phyloP scores from a whole-genome alignment of 768 basidiomycete species.

The Xerocomellus intermedius region DNA sequence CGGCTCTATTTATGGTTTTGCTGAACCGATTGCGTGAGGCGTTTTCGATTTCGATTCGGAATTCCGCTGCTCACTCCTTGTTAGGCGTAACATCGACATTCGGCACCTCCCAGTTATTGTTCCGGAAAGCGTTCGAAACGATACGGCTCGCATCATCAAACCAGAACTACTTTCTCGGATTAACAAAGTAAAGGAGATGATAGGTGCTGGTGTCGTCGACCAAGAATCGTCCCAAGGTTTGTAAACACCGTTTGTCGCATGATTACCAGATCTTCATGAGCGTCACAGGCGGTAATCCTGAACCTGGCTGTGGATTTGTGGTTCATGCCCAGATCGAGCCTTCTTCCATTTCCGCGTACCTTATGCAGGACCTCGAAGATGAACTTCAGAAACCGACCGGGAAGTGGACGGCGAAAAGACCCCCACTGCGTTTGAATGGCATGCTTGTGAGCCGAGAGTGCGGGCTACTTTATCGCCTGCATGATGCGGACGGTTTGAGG shows the following conservation, averaged over 20 bases:
- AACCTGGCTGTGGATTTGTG: constrained; percentile 61
- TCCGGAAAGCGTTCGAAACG: constrained; percentile 52
- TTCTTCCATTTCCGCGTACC: constrained; percentile 46
- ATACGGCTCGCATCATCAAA: constrained; percentile 55
- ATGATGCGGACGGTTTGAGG: constrained; percentile 69
- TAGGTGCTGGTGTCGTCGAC: constrained; percentile 64
- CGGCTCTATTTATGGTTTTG: constrained; percentile 76
- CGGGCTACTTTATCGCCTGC: constrained; percentile 68
- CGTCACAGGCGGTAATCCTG: constrained; percentile 41
- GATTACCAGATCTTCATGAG: background rate
- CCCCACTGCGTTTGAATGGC: constrained; percentile 58
- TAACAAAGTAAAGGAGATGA: constrained; percentile 55
- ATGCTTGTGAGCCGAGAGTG: constrained; percentile 78
- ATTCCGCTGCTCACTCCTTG: background rate
- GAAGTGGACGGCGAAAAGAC: constrained; percentile 53
- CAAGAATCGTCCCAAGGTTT: constrained; percentile 42
- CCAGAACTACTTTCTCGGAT: constrained; percentile 61
- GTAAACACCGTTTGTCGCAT: background rate
- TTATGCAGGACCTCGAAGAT: constrained; percentile 69
- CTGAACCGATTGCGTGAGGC: constrained; percentile 58
- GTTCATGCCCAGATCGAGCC: constrained; percentile 66
- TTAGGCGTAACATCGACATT: constrained; percentile 60
- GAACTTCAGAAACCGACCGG: constrained; percentile 77
- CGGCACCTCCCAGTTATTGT: constrained; percentile 66
- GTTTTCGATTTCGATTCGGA: background rate